Evolutionary conservation across 2,329 filamentous ascomycete genomes (phyloP), one percentile per base, ranked within the genome.

Genomic region (Fusarium illudens): DNA sequence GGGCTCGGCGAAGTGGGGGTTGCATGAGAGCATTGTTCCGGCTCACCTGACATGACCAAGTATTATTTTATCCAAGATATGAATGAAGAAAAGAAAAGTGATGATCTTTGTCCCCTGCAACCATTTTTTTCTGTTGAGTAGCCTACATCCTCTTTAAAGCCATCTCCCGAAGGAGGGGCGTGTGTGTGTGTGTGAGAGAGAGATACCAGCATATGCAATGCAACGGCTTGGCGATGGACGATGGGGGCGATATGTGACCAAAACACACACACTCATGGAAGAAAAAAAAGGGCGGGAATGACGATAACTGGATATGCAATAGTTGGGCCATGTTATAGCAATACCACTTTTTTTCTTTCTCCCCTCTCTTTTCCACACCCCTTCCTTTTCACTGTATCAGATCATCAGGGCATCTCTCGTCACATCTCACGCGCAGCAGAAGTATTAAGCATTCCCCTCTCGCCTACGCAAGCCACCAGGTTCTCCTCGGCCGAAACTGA

Each of bases 371-470:
- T 17, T 2, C 19, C 15, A 22, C 7, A 6, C 19, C 11, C 20
- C 12, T 13, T 19, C 19, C 37, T 42, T 39, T n/a, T n/a, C n/a
- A n/a, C n/a, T 20, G 36, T 25, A 42, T 42, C 37, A 42, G 37
- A 42, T 42, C 39, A 44, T 27, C 37, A 42, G 19, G 19, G 8
- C n/a, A 22, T 42, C 42, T 17, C 25, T 42, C 37, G 39, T 9
- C 8, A 13, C 25, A 13, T 32, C 62, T 15, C 62, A 60, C 50
- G 17, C 32, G 11, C 63, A 58, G 64, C 58, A 58, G 58, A n/a
- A n/a, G n/a, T n/a, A n/a, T n/a, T n/a, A n/a, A 63, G 49, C 52
- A n/a, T 67, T 67, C 55, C 63, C 53, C 42, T 54, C 67, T 68
- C 64, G 50, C 27, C 37, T 19, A 52, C 52, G 50, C 57, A 68